These are phyloP conservation scores for Aspergillus sp. DNA, from an alignment of 2,329 filamentous ascomycete species.

Conservation along the genomic window DNA sequence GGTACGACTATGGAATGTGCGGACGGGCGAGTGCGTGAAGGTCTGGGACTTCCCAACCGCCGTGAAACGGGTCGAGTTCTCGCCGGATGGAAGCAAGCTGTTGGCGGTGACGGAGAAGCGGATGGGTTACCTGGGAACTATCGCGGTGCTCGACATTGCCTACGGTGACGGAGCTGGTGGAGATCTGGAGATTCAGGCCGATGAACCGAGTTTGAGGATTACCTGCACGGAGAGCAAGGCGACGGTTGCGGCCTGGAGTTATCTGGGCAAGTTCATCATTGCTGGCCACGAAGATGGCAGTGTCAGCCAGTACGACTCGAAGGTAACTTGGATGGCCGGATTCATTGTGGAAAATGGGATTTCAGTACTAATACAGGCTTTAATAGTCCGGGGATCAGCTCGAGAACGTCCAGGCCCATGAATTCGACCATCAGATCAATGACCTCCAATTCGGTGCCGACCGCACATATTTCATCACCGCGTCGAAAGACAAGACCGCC, in stretches of 20 bases:
- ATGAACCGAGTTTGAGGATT: slow-evolving; percentile 77
- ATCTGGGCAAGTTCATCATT: slow-evolving; percentile 90
- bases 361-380: slow-evolving; percentile 9
- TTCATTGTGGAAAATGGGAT: too few relatives aligned
- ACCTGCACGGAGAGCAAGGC: slow-evolving; percentile 94
- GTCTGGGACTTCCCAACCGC: slow-evolving; percentile 96
- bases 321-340: slow-evolving; percentile 43
- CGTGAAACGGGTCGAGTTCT: slow-evolving; percentile 97
- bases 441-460: slow-evolving; percentile 93
- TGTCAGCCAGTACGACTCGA: slow-evolving; percentile 82
- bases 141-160: slow-evolving; percentile 84
- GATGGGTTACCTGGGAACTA: slow-evolving; percentile 90
- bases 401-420: slow-evolving; percentile 75
- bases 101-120: slow-evolving; percentile 97
- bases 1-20: slow-evolving; percentile 92
- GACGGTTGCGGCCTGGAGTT: slow-evolving; percentile 95
- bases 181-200: slow-evolving; percentile 65
- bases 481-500: slow-evolving; percentile 94
- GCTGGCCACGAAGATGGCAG: slow-evolving; percentile 95
- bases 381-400: slow-evolving; percentile 66
- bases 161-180: slow-evolving; percentile 52
- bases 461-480: slow-evolving; percentile 96
- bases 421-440: slow-evolving; percentile 72
- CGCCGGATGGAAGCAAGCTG: slow-evolving; percentile 80
- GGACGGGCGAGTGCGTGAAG: slow-evolving; percentile 87